Evolutionary conservation across 2,329 filamentous ascomycete genomes (phyloP), one percentile per base, ranked within the genome.

Genomic region (Clarireedia paspali): DNA sequence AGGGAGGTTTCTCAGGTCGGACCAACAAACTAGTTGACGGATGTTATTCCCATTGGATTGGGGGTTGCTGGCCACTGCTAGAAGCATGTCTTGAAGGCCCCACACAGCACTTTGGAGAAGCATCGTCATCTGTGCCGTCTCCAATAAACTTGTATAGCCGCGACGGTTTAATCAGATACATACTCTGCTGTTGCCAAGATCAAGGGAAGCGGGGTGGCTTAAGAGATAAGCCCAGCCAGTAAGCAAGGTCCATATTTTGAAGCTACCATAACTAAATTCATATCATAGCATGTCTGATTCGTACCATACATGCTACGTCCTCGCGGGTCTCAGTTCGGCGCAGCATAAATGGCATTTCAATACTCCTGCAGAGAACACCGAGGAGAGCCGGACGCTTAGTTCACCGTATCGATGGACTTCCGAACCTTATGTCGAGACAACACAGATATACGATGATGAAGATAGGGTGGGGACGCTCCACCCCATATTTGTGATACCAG

Each of bases 11-110:
- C 68, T 88, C 89, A 42, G 94, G 94, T 59, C 87, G 94, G 64
- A 96, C 92, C 27, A 97, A 97, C 77, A 99, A 99, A 74, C 80
- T 99, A 34, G 94, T 97, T 34, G 94, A 99, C 71, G 94, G 92
- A 47, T 99, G 94, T 74, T 99, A 99, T 75, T 95, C 89, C 70
- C 92, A 96, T 72, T 99, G 94, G 94, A 87, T 96, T 36, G 94
- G 94, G 54, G 88, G 88, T 54, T 97, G 91, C 74, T 99, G 91
- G 89, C 87, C 92, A 47, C 74, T 99, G 62, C 77, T 97, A 63
- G 88, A 96, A 74, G 89, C 89, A 56, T 85, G 85, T 54, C 73
- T 94, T 57, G 79, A 80, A 62, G 81, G 80, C 27, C 48, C 53
- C 12, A 30, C 40, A 30, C 47, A 47, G 26, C 47, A 39, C 24